phyloP scores from a whole-genome alignment of 140 eudicot species.

The Anethum foeniculum region DNA sequence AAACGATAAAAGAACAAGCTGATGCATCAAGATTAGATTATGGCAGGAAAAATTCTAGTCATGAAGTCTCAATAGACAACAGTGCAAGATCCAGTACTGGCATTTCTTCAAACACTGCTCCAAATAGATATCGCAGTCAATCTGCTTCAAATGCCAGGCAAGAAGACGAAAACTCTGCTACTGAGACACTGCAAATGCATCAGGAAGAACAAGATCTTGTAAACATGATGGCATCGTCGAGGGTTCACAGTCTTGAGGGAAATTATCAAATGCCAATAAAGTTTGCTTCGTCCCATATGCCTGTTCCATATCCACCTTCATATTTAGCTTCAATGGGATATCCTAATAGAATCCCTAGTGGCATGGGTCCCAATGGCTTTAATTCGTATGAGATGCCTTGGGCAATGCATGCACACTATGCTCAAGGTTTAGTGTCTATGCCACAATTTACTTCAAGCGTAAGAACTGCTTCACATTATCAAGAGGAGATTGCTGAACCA shows the following conservation, averaged over 20 bases:
- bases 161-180: constrained; percentile 12
- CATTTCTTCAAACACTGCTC: constrained; percentile 5
- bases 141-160: background rate
- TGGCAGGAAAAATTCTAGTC: background rate
- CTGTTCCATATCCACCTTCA: constrained; percentile 16
- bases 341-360: constrained; percentile 11
- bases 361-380: constrained; percentile 10
- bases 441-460: constrained; percentile 7
- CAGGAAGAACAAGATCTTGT: constrained; percentile 22
- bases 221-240: constrained; percentile 16
- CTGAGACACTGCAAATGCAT: constrained; percentile 13
- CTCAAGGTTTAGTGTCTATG: constrained; percentile 15
- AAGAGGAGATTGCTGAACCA: constrained; percentile 13
- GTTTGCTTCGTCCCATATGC: constrained; percentile 7
- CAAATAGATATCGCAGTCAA: constrained; percentile 1
- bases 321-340: constrained; percentile 21
- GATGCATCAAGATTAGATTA: background rate
- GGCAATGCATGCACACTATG: constrained; percentile 14
- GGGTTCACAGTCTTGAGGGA: constrained; percentile 11
- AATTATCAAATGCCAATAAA: constrained; percentile 23
- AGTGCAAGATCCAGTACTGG: background rate
- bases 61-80: constrained; percentile 1
- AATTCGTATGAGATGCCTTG: constrained; percentile 14
- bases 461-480: constrained; percentile 14
- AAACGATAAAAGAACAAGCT: background rate